Conservation (phyloP, 495 filamentous ascomycete species). For the Aspergillus coremiiformis region DNA sequence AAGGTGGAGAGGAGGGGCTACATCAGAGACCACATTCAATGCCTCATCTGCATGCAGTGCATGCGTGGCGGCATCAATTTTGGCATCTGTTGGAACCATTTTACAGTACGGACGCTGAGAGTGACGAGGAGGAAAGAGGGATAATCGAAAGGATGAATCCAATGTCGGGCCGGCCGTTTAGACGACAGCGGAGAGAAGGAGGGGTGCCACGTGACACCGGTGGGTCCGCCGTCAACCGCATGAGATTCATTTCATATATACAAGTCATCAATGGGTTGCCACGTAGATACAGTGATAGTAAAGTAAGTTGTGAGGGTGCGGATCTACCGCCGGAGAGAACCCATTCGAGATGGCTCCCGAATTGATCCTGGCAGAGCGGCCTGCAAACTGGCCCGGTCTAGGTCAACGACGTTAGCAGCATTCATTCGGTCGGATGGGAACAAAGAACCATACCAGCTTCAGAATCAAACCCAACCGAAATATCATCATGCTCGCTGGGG, state of each 20-base stretch:
- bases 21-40: conserved; percentile 62
- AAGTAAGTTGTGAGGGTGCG: not conserved
- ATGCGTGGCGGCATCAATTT: conserved; percentile 48
- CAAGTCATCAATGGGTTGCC: not conserved
- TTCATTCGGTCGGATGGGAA: not conserved
- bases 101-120: conserved; percentile 14
- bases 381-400: conserved; percentile 44
- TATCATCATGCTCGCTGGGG: conserved; percentile 84
- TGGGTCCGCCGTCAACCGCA: not conserved
- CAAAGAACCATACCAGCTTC: conserved; percentile 66
- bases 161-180: not conserved
- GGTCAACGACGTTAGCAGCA: conserved; percentile 5
- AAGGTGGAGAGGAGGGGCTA: conserved; percentile 79
- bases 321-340: conserved; percentile 39
- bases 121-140: conserved; percentile 2
- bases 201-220: conserved; percentile 6
- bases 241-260: conserved; percentile 4
- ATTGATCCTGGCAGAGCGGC: conserved; percentile 40
- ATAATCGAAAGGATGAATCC: not conserved
- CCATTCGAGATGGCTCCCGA: conserved; percentile 42
- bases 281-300: not conserved
- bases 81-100: conserved; percentile 25
- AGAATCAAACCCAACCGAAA: conserved; percentile 72
- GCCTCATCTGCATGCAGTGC: conserved; percentile 83
- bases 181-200: not conserved